These are phyloP conservation scores for Pyrenophora teres DNA, from an alignment of 2,329 filamentous ascomycete genomes.

Conservation along the genomic window DNA sequence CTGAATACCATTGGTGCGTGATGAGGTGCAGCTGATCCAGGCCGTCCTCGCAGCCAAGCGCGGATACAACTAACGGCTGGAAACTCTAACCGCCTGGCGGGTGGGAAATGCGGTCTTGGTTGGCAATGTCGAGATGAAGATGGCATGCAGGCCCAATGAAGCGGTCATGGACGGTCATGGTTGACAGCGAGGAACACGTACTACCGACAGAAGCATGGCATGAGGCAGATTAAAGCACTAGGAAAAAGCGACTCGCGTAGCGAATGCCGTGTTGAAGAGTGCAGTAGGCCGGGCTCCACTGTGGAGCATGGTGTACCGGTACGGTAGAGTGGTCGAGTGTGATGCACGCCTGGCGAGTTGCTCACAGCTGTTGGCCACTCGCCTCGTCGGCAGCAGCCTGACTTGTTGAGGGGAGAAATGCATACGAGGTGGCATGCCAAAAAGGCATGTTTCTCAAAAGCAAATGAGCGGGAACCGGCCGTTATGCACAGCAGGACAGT, in stretches of 20 bases:
- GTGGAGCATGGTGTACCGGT: slow-evolving; percentile 16
- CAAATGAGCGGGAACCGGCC: slow-evolving; percentile 10
- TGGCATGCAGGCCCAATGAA: background rate
- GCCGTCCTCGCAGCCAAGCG: slow-evolving; percentile 28
- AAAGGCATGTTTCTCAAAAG: slow-evolving; percentile 8
- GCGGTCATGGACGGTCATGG: background rate
- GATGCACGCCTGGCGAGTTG: slow-evolving; percentile 22
- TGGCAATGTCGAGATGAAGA: background rate
- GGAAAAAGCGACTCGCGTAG: slow-evolving; percentile 9
- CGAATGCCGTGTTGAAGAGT: slow-evolving; percentile 13
- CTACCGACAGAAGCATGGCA: slow-evolving; percentile 1
- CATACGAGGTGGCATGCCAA: background rate
- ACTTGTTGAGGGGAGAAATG: slow-evolving; percentile 14
- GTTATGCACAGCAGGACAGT: slow-evolving; percentile 6
- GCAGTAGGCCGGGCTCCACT: slow-evolving; percentile 28
- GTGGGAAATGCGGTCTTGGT: slow-evolving; percentile 15
- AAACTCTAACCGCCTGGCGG: slow-evolving; percentile 8
- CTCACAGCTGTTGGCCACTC: slow-evolving; percentile 18
- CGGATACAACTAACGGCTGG: slow-evolving; percentile 24
- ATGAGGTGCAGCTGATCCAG: slow-evolving; percentile 34
- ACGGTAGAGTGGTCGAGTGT: background rate
- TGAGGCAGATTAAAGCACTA: background rate
- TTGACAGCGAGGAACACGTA: slow-evolving; percentile 1
- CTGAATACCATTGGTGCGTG: slow-evolving; percentile 38
- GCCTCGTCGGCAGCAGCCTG: slow-evolving; percentile 19